A percentile compares a stretch with the other conserved stretches of the same genome.
phyloP scores from a whole-genome alignment of 352 stramenopile genomes.

The Globisporangium ultimum region DNA sequence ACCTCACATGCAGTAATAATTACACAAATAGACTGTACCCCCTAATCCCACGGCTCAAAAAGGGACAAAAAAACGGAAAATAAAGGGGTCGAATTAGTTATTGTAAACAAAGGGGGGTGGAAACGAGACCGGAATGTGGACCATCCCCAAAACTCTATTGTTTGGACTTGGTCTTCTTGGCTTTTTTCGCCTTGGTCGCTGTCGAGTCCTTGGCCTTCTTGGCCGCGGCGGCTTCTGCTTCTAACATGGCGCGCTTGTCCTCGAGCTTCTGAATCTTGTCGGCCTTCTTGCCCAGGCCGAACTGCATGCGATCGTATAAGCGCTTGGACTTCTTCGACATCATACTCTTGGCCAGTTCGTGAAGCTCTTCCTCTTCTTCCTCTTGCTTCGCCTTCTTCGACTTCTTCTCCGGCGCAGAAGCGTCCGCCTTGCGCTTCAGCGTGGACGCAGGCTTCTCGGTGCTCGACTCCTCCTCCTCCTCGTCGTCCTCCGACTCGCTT shows the following conservation, averaged over 20 bases:
- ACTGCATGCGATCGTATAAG: conserved; percentile 91
- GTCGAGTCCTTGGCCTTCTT: conserved; percentile 10
- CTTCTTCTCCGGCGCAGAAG: conserved; percentile 38
- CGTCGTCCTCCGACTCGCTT: conserved; percentile 22
- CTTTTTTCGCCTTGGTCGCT: conserved; percentile 19
- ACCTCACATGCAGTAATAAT: neutral
- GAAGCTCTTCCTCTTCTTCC: conserved; percentile 72
- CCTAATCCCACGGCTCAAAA: neutral
- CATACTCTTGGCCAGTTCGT: conserved; percentile 88
- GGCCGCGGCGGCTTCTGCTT: conserved; percentile 38
- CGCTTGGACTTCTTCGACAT: conserved; percentile 93
- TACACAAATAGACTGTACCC: neutral
- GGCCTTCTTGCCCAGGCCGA: conserved; percentile 85
- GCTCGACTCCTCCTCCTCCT: conserved; percentile 41
- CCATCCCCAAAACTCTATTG: conserved; percentile 11
- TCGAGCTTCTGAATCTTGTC: conserved; percentile 85
- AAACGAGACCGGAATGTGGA: too few species aligned
- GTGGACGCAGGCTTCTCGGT: conserved; percentile 22
- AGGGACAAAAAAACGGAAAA: conserved; percentile 3
- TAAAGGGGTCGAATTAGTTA: neutral
- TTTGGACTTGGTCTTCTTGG: conserved; percentile 15
- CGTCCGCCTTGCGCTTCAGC: conserved; percentile 48
- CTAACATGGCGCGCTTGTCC: conserved; percentile 70
- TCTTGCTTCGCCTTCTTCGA: conserved; percentile 78
- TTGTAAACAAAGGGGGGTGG: neutral